Evolutionary conservation across 2,329 filamentous ascomycete species (phyloP).

Genomic region (Fonsecaea nubica): DNA sequence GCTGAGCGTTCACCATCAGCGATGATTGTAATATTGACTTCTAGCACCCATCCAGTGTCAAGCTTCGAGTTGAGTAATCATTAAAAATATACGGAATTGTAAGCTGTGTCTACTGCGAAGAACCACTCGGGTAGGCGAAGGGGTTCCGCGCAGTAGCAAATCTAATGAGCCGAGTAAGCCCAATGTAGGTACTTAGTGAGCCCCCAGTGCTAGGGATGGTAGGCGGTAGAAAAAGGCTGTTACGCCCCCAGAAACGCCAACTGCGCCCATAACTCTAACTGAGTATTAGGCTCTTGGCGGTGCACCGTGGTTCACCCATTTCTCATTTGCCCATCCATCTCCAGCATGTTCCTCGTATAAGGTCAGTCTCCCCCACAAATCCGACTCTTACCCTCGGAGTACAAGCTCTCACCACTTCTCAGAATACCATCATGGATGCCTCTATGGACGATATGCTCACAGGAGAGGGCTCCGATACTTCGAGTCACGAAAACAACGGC

Average conservation of each 20-base stretch:
- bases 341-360: background rate
- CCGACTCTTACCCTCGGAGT: background rate
- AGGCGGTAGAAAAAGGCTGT: background rate
- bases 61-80: too few species aligned
- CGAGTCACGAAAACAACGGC: constrained; percentile 2
- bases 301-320: background rate
- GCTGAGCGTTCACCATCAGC: background rate
- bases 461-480: background rate
- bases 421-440: background rate
- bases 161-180: too few species aligned
- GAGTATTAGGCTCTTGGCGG: background rate
- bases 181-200: too few species aligned
- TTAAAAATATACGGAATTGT: background rate
- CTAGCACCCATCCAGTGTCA: too few species aligned
- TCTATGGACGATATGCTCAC: constrained; percentile 5
- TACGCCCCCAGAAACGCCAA: background rate
- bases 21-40: too few species aligned
- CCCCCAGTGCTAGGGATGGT: background rate
- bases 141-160: background rate
- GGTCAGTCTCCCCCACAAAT: background rate
- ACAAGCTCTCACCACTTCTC: background rate
- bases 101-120: background rate
- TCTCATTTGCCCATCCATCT: background rate
- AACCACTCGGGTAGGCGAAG: too few species aligned
- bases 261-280: background rate